A percentile compares a stretch with the other conserved stretches of the same genome.
phyloP scores from a whole-genome alignment of 1,139 yeast genomes.

The Sugiyamaella novakii region DNA sequence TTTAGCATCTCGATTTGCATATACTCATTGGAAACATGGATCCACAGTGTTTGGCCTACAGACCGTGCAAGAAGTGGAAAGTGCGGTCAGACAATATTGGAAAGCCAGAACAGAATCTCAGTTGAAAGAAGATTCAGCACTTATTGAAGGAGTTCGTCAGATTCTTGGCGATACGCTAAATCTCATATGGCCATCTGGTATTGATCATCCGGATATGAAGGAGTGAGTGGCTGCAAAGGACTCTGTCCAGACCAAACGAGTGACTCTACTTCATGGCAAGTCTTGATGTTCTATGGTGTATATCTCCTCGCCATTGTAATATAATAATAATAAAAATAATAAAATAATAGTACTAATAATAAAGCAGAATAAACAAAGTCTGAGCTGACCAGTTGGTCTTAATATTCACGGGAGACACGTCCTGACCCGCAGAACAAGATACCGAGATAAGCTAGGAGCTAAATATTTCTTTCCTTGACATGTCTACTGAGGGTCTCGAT shows the following conservation, averaged over 20 bases:
- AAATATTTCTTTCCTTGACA: neutral
- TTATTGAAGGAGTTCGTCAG: constrained; percentile 50
- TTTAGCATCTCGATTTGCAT: constrained; percentile 75
- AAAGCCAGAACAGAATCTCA: constrained; percentile 44
- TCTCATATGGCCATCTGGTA: constrained; percentile 76
- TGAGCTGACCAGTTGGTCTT: too few relatives aligned
- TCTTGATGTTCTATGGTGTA: too few relatives aligned
- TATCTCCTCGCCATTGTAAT: too few relatives aligned
- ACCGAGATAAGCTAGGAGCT: neutral
- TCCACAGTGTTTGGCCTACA: constrained; percentile 78
- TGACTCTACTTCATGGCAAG: neutral
- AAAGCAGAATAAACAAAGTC: too few relatives aligned
- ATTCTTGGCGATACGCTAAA: constrained; percentile 57
- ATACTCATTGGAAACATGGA: constrained; percentile 57
- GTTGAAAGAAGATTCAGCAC: constrained; percentile 44
- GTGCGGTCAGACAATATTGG: constrained; percentile 63
- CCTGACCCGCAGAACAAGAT: constrained; percentile 8
- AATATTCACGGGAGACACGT: too few relatives aligned
- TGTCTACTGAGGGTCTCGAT: constrained; percentile 32
- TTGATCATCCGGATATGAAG: constrained; percentile 40
- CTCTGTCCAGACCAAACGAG: too few relatives aligned
- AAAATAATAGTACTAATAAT: too few relatives aligned
- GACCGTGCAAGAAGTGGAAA: constrained; percentile 58
- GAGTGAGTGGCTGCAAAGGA: too few relatives aligned
- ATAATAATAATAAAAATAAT: neutral